Percentiles rank a stretch among this genome's conserved stretches.
Evolutionary conservation across 1,284 basidiomycete genomes (phyloP).

Genomic region (Fomitopsis schrenkii): DNA sequence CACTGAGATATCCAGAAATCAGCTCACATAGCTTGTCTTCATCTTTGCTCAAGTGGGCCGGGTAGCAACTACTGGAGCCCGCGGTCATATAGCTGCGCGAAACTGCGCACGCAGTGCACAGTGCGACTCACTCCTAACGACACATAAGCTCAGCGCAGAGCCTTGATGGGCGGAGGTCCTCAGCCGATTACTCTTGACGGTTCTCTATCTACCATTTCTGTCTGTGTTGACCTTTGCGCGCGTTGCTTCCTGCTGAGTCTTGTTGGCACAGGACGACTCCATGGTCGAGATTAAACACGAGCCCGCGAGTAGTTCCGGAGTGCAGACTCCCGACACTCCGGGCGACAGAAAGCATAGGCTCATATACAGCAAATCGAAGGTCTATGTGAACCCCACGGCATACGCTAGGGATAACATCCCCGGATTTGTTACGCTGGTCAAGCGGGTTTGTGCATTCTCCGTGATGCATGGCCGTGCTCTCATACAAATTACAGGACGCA

Average conservation of each 20-base stretch:
- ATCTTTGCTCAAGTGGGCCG: neutral
- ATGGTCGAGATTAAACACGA: constrained; percentile 77
- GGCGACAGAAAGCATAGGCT: constrained; percentile 64
- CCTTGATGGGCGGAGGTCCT: constrained; percentile 26
- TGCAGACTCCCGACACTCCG: constrained; percentile 30
- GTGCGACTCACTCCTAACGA: constrained; percentile 7
- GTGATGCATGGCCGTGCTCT: neutral
- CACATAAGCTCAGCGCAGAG: constrained; percentile 9
- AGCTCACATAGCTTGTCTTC: neutral
- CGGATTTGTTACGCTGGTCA: constrained; percentile 88
- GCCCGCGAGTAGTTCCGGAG: constrained; percentile 14
- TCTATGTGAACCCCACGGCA: constrained; percentile 91
- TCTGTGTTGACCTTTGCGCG: constrained; percentile 22
- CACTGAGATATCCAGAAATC: too few relatives aligned
- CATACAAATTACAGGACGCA: constrained; percentile 50
- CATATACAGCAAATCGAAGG: constrained; percentile 87
- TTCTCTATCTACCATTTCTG: constrained; percentile 39
- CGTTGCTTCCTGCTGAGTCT: neutral
- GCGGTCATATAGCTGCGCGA: neutral
- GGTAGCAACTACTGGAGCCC: neutral
- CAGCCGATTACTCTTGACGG: constrained; percentile 32
- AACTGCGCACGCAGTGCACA: constrained; percentile 7
- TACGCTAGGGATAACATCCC: constrained; percentile 91
- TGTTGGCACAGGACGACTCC: constrained; percentile 47
- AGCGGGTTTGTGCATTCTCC: constrained; percentile 48